These are phyloP conservation scores for Wickerhamomyces pijperi DNA, from an alignment of 805 yeast species.

Conservation along the genomic window DNA sequence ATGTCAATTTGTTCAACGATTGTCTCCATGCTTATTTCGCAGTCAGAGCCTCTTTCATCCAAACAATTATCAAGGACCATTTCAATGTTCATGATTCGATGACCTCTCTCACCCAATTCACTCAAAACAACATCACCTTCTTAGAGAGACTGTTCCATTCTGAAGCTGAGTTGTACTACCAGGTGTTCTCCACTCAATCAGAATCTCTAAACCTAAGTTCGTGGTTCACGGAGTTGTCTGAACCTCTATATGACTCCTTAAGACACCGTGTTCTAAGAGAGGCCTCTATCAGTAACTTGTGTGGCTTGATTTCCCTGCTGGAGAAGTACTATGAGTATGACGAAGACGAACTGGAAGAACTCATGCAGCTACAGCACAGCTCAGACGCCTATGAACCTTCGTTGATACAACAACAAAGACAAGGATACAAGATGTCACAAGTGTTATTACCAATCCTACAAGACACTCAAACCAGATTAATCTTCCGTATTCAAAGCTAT, in stretches of 20 bases:
- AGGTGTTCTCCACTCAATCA: slow-evolving; percentile 33
- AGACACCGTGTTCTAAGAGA: slow-evolving; percentile 64
- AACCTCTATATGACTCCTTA: slow-evolving; percentile 65
- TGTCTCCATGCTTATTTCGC: slow-evolving; percentile 54
- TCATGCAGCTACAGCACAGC: neutral
- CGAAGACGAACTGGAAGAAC: slow-evolving; percentile 35
- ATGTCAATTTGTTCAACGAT: slow-evolving; percentile 56
- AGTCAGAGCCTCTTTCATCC: slow-evolving; percentile 39
- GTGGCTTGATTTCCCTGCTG: slow-evolving; percentile 64
- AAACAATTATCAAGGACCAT: slow-evolving; percentile 27
- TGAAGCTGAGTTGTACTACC: slow-evolving; percentile 49
- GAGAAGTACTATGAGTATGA: slow-evolving; percentile 60
- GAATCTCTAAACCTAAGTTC: slow-evolving; percentile 29
- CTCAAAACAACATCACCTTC: slow-evolving; percentile 51
- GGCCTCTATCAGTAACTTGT: slow-evolving; percentile 50
- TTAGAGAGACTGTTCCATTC: slow-evolving; percentile 48
- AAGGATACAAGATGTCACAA: neutral
- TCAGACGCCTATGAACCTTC: neutral
- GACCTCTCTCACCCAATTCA: slow-evolving; percentile 33
- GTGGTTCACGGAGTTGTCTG: slow-evolving; percentile 58
- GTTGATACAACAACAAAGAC: no score
- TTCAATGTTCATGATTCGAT: slow-evolving; percentile 18
- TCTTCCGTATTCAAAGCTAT: slow-evolving; percentile 66
- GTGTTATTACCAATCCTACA: slow-evolving; percentile 61
- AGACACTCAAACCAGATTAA: slow-evolving; percentile 71